Evolutionary conservation across 805 yeast species (phyloP), one percentile per base, ranked within the genome.

Genomic region (Cyberlindnera xishuangbannaensis): DNA sequence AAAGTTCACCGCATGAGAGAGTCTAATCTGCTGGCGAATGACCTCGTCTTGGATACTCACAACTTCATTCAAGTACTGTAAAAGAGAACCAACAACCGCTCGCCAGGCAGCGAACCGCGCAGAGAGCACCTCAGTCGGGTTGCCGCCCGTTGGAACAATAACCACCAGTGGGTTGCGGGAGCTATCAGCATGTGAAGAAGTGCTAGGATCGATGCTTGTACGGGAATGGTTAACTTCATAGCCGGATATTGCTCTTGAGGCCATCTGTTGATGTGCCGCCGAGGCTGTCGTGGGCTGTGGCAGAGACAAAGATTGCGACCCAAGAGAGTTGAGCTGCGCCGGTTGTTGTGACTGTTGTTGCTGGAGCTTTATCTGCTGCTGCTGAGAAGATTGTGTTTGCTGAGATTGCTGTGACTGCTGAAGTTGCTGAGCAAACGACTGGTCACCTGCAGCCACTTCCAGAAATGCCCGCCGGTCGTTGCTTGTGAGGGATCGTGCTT

Each of bases 41-140:
- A 85, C 72, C 53, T 88, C 95, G 56, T 88, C 96, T 54, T 87
- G 92, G 36, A 84, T 88, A 11, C 83, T 71, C 8, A 85, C 86
- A 25, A 77, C 78, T 50, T 87, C 95, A 41, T 72, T 73, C 42
- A 90, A 65, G 52, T 90, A 90, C 29, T 70, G 73, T 15, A 84
- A 69, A 36, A 90, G 61, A 22, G 90, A 80, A 41, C 78, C 76
- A 37, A 87, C 77, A 35, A 88, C 75, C 25, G 73, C 69, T 38
- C 95, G 67, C 96, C 97, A 90, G 3, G 94, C 81, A 31, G 78
- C 70, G 56, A 90, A 88, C 42, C 97, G 67, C 18, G 74, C 69
- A 2, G 95, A 92, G 39, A 90, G 64, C 6, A 83, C 73, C 37
- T 88, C 97, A 1, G 97, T 87, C 9, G 97, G 97, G 45, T 76